Base-by-base conservation (phyloP, 208 protist genomes). In the Balamuthia mandrillaris region DNA sequence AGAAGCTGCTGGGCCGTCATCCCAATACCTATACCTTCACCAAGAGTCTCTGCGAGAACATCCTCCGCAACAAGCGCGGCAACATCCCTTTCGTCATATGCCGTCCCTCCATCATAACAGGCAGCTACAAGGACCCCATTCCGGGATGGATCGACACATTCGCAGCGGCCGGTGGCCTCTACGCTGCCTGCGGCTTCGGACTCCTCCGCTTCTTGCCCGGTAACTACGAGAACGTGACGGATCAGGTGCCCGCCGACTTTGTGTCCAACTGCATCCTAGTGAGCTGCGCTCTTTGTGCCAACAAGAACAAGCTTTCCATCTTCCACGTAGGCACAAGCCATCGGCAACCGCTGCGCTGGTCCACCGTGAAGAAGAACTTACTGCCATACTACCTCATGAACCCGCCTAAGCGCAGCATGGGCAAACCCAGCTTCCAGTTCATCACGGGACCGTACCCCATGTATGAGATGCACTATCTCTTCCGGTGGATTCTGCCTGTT, bases 1-100 rank as follows among this genome's bases (percentile, higher is more conserved):
- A 84, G 39, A 86, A 87, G 35, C 29, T 90, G 1, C 44, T 90
- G 1, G 88, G 84, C 49, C 37, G 68, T 1, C 88, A 90, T 21
- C 88, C 88, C 54, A 90, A 90, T 45, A 88, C 84, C 10, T 90
- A 90, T 31, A 90, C 88, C 1, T 90, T 90, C 35, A 90, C 88
- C 0, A 90, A 90, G 45, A 86, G 85, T 6, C 74, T 90, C 21
- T 74, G 78, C 2, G 88, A 90, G 49, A 49, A 75, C 61, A 86
- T 90, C 27, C 42, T 90, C 2, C 42, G 66, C 24, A 63, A 87
- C 16, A 87, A 58, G 45, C 37, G 78, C 51, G 88, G 84, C 52
- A 75, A 90, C 39, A 47, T 88, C 3, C 88, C 88, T 56, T n/a
- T 90, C 41, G 66, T 47, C 52, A 87, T 90, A 44, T 60, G 84